A percentile compares a stretch with the other conserved stretches of the same genome.
phyloP scores from a whole-genome alignment of 306 rosid genomes.

The Macrotyloma uniflorum region DNA sequence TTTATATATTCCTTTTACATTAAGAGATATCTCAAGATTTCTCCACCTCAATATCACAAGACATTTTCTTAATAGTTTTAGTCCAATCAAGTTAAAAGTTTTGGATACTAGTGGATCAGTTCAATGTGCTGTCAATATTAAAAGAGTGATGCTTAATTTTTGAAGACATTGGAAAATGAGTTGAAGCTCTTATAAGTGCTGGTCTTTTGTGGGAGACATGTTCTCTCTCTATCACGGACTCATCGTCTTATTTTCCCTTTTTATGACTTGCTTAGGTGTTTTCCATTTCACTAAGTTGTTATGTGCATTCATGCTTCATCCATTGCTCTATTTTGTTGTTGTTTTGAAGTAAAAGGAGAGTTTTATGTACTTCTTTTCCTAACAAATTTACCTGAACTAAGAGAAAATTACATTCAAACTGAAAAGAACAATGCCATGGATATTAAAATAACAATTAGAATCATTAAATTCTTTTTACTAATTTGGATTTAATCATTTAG shows the following conservation, averaged over 20 bases:
- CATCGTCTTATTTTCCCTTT: neutral
- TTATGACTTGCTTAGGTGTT: neutral
- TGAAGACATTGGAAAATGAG: neutral
- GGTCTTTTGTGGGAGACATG: neutral
- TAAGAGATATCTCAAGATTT: constrained; percentile 3
- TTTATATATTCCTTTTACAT: constrained; percentile 20
- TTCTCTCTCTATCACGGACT: neutral
- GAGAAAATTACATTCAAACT: neutral
- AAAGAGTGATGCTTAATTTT: neutral
- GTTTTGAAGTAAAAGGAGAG: neutral
- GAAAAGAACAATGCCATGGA: neutral
- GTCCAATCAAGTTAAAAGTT: constrained; percentile 2
- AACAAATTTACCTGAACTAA: neutral
- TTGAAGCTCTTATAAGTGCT: neutral
- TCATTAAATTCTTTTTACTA: neutral
- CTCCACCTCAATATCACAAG: constrained; percentile 4
- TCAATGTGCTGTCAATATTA: neutral
- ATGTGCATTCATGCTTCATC: neutral
- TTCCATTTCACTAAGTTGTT: neutral
- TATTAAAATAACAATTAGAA: neutral
- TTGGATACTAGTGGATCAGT: neutral
- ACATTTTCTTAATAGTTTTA: neutral
- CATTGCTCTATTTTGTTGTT: constrained; percentile 1
- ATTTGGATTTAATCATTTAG: neutral
- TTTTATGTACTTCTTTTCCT: neutral